phyloP scores from a whole-genome alignment of 768 basidiomycete genomes.

The Trametes maxima region DNA sequence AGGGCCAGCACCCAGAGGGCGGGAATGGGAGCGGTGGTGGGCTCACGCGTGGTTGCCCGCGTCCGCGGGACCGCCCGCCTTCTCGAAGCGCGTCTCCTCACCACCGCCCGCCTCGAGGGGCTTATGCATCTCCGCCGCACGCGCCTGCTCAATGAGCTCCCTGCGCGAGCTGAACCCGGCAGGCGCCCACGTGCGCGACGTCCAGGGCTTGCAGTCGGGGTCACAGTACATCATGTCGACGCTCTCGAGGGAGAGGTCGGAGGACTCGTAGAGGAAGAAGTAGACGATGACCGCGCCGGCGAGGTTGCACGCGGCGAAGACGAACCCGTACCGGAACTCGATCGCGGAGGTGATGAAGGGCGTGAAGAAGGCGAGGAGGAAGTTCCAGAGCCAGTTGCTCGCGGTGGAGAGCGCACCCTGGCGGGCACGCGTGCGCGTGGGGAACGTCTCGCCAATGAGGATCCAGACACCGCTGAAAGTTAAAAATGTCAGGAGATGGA shows the following conservation, averaged over 20 bases:
- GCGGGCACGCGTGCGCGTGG: slow-evolving; percentile 69
- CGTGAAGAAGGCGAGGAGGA: slow-evolving; percentile 78
- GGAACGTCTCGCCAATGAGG: slow-evolving; percentile 76
- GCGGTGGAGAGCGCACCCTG: slow-evolving; percentile 70
- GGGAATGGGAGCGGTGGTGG: background rate
- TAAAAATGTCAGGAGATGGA: background rate
- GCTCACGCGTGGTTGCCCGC: background rate
- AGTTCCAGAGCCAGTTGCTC: slow-evolving; percentile 70
- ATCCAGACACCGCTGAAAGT: slow-evolving; percentile 67
- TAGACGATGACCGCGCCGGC: slow-evolving; percentile 60
- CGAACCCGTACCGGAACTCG: slow-evolving; percentile 64
- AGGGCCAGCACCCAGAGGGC: background rate
- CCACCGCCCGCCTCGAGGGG: slow-evolving; percentile 31
- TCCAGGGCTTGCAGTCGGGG: slow-evolving; percentile 68
- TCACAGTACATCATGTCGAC: slow-evolving; percentile 72
- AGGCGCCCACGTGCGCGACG: slow-evolving; percentile 60
- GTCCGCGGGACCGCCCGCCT: slow-evolving; percentile 16
- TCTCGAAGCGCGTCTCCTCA: slow-evolving; percentile 32
- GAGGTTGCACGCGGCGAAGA: slow-evolving; percentile 73
- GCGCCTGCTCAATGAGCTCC: slow-evolving; percentile 48
- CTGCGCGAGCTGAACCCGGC: slow-evolving; percentile 51
- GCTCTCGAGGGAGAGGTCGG: slow-evolving; percentile 64
- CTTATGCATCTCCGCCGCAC: slow-evolving; percentile 43
- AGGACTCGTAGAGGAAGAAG: slow-evolving; percentile 77
- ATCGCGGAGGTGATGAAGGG: slow-evolving; percentile 66